Evolutionary conservation across 108 stramenopile genomes (phyloP).

Genomic region (Halocafeteria seosinensis): DNA sequence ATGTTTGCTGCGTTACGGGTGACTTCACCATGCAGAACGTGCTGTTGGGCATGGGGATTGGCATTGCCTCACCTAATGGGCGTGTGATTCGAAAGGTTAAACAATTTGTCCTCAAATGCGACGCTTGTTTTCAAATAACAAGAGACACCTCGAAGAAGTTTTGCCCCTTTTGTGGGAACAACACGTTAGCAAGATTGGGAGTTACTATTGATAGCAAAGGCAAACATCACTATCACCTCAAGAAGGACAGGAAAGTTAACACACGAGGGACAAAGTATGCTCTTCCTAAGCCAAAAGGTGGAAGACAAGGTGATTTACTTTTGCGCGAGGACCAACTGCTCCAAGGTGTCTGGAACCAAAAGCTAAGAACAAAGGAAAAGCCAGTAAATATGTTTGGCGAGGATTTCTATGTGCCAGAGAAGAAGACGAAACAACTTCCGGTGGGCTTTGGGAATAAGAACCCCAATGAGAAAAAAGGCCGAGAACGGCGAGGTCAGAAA

Average conservation of each 20-base stretch:
- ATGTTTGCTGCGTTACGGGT: slow-evolving; percentile 71
- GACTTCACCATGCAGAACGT: slow-evolving; percentile 99
- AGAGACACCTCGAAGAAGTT: slow-evolving; percentile 48
- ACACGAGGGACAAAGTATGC: slow-evolving; percentile 76
- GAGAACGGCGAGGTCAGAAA: slow-evolving; percentile 80
- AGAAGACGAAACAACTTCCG: slow-evolving; percentile 52
- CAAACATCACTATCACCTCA: slow-evolving; percentile 57
- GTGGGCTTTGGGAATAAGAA: slow-evolving; percentile 75
- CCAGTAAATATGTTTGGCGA: slow-evolving; percentile 63
- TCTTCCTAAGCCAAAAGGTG: slow-evolving; percentile 61
- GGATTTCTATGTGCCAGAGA: slow-evolving; percentile 50
- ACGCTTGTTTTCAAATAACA: slow-evolving; percentile 52
- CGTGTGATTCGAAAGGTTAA: slow-evolving; percentile 56
- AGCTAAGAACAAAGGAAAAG: slow-evolving; percentile 50
- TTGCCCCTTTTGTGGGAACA: slow-evolving; percentile 75
- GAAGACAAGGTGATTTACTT: slow-evolving; percentile 70
- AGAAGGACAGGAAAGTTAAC: slow-evolving; percentile 45
- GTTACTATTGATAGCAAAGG: background rate
- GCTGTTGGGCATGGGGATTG: slow-evolving; percentile 79
- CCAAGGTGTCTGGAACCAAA: slow-evolving; percentile 84
- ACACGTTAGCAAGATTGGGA: slow-evolving; percentile 41
- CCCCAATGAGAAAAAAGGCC: slow-evolving; percentile 66
- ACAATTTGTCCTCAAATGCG: slow-evolving; percentile 83
- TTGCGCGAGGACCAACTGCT: slow-evolving; percentile 87
- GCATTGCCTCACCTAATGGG: slow-evolving; percentile 65